These are phyloP conservation scores for Grosmannia huntii DNA, from an alignment of 2,329 filamentous ascomycete species.

Conservation along the genomic window DNA sequence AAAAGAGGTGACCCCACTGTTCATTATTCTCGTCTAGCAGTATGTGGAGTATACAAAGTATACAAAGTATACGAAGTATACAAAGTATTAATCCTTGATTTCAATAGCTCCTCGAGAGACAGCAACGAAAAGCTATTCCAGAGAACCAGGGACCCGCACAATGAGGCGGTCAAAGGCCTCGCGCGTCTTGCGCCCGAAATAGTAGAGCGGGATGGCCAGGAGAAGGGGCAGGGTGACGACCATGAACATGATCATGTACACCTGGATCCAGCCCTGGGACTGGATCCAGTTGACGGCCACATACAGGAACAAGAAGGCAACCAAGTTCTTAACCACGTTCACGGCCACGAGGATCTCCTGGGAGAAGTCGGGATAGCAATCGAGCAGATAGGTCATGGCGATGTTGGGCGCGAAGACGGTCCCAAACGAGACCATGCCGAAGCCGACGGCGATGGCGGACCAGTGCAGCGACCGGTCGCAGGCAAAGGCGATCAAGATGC, in stretches of 20 bases:
- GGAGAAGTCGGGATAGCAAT: slow-evolving; percentile 2
- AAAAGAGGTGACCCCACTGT: too few species aligned
- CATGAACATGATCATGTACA: not conserved
- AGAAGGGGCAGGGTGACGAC: not conserved
- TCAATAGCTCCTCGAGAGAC: too few species aligned
- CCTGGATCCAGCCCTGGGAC: not conserved
- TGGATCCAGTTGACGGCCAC: slow-evolving; percentile 1
- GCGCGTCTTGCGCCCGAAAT: not conserved
- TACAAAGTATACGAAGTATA: too few species aligned
- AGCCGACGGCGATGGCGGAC: not conserved
- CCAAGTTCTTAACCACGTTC: slow-evolving; percentile 4
- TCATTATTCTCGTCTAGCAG: too few species aligned
- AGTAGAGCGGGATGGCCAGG: not conserved
- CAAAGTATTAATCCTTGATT: too few species aligned
- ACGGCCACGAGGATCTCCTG: slow-evolving; percentile 1
- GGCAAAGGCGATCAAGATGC: slow-evolving; percentile 1
- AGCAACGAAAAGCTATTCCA: not conserved
- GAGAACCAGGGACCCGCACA: not conserved
- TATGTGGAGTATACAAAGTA: too few species aligned
- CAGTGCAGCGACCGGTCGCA: slow-evolving; percentile 1
- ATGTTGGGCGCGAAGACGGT: not conserved
- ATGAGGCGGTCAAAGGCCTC: not conserved
- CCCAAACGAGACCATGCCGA: slow-evolving; percentile 1
- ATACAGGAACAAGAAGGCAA: slow-evolving; percentile 1
- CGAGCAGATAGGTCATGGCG: slow-evolving; percentile 4